A percentile compares a stretch with the other conserved stretches of the same genome.
Conservation (phyloP, 148 eudicot species). For the Chenopodium quinoa region DNA sequence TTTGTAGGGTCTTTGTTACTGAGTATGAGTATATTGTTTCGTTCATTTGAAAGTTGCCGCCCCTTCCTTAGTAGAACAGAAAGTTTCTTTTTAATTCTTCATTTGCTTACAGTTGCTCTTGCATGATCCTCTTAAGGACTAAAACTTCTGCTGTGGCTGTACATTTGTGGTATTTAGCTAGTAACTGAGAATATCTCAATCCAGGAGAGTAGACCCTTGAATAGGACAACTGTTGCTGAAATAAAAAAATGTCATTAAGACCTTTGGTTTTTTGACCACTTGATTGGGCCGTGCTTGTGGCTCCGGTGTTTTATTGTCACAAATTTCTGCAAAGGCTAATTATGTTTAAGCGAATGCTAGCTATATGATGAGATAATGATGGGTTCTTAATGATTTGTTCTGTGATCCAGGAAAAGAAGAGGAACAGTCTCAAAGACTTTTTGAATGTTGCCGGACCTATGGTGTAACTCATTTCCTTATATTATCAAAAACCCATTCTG, state of each 20-base stretch:
- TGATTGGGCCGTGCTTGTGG: neutral
- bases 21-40: neutral
- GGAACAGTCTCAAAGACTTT: constrained; percentile 81
- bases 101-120: neutral
- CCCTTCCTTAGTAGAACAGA: neutral
- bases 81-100: neutral
- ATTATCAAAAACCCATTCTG: constrained; percentile 62
- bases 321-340: neutral
- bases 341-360: neutral
- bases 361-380: constrained; percentile 6
- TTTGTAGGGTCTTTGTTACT: neutral
- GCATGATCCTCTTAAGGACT: neutral
- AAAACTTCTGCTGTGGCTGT: neutral
- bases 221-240: neutral
- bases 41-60: neutral
- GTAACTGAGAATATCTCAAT: neutral
- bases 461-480: constrained; percentile 94
- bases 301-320: neutral
- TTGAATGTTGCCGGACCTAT: constrained; percentile 91
- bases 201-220: neutral
- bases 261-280: neutral
- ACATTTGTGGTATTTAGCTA: neutral
- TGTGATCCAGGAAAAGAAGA: constrained; percentile 70
- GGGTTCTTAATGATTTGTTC: constrained; percentile 14
- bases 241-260: neutral